Evolutionary conservation across 2,329 filamentous ascomycete genomes (phyloP).

Genomic region (Fusarium anthophilum): DNA sequence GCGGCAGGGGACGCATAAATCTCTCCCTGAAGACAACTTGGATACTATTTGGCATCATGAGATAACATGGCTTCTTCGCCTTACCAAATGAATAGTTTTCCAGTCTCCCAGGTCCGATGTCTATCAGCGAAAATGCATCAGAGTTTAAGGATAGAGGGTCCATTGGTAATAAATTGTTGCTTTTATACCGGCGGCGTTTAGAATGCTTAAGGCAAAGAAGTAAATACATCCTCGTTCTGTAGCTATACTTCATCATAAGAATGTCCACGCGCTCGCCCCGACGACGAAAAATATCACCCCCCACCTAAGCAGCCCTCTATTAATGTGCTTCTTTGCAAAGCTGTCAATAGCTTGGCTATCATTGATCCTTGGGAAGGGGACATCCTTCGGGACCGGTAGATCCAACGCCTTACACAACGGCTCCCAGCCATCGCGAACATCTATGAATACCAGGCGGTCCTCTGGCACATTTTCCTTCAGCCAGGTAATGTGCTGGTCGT

Average conservation of each 20-base stretch:
- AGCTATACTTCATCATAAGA: too few species aligned
- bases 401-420: background rate
- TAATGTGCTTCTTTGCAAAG: background rate
- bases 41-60: accelerated
- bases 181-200: accelerated
- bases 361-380: background rate
- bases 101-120: background rate
- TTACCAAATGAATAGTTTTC: background rate
- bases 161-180: background rate
- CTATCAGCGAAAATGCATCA: background rate
- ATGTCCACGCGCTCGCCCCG: background rate
- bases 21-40: accelerated
- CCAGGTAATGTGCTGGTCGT: background rate
- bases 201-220: background rate
- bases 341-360: background rate
- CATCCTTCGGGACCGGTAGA: background rate
- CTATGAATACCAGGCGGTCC: background rate
- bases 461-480: background rate
- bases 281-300: accelerated
- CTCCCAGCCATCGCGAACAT: background rate
- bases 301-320: background rate
- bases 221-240: background rate
- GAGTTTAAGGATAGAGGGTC: background rate
- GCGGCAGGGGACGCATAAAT: background rate
- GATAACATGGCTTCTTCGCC: background rate